Evolutionary conservation across 169 alveolate species (phyloP).

Genomic region (Neospora caninum): DNA sequence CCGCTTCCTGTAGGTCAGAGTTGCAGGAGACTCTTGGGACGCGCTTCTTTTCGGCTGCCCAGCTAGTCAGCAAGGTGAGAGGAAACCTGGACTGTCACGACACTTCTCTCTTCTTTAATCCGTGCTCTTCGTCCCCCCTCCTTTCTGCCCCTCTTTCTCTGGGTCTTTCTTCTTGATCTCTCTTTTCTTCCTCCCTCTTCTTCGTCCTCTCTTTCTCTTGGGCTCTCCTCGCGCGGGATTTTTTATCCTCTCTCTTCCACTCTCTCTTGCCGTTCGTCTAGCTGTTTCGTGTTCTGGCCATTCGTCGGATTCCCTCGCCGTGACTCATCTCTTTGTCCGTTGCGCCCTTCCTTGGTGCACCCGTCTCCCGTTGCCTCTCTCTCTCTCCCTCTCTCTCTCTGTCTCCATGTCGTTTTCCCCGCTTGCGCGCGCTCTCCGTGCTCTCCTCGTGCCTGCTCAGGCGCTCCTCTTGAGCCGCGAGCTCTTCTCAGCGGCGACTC

Average conservation of each 20-base stretch:
- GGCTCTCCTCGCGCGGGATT: neutral
- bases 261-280: too few species aligned
- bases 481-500: neutral
- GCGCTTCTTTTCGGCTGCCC: neutral
- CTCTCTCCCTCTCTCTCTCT: neutral
- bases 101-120: neutral
- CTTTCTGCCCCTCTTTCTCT: neutral
- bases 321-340: too few species aligned
- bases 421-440: too few species aligned
- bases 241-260: neutral
- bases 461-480: slow-evolving; percentile 3
- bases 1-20: neutral
- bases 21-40: neutral
- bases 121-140: neutral
- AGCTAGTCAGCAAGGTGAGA: neutral
- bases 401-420: neutral
- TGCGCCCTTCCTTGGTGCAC: too few species aligned
- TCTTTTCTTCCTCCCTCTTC: neutral
- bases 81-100: neutral
- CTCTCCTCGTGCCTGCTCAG: neutral
- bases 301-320: too few species aligned
- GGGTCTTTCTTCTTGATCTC: neutral
- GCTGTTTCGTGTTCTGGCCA: too few species aligned
- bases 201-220: neutral
- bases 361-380: too few species aligned